Evolutionary conservation across 331 rosid species (phyloP).

Genomic region (Quercus tomentella): DNA sequence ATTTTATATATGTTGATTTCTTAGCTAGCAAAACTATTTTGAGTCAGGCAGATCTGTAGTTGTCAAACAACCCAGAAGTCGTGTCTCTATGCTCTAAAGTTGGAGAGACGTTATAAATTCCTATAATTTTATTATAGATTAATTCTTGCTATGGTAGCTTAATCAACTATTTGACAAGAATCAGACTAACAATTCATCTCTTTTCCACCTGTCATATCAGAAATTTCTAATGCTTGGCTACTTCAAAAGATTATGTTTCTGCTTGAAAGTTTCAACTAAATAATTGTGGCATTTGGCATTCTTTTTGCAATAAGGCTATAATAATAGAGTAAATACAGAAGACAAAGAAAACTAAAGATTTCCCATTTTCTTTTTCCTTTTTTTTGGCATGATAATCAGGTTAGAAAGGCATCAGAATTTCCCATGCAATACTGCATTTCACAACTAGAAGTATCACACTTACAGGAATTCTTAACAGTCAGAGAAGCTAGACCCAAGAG

Average conservation of each 20-base stretch:
- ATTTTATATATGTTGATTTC: constrained; percentile 9
- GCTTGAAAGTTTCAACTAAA: background rate
- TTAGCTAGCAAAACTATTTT: background rate
- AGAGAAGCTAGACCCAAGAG: background rate
- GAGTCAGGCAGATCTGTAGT: background rate
- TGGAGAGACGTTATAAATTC: background rate
- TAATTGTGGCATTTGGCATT: background rate
- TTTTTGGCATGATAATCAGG: background rate
- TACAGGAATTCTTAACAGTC: background rate
- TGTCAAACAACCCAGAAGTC: background rate
- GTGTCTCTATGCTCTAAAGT: background rate
- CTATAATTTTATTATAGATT: background rate
- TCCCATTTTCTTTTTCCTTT: background rate
- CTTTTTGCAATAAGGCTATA: background rate
- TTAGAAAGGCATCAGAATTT: background rate
- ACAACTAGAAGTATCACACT: background rate
- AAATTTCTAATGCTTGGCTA: background rate
- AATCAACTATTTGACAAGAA: background rate
- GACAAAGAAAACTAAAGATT: background rate
- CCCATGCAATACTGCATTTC: background rate
- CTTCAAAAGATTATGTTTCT: background rate
- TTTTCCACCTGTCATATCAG: background rate
- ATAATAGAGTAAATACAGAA: background rate
- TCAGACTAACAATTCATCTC: background rate
- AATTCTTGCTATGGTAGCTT: background rate